These are phyloP conservation scores for Cutaneotrichosporon arboriforme DNA, from an alignment of 1,284 basidiomycete genomes.

Conservation along the genomic window DNA sequence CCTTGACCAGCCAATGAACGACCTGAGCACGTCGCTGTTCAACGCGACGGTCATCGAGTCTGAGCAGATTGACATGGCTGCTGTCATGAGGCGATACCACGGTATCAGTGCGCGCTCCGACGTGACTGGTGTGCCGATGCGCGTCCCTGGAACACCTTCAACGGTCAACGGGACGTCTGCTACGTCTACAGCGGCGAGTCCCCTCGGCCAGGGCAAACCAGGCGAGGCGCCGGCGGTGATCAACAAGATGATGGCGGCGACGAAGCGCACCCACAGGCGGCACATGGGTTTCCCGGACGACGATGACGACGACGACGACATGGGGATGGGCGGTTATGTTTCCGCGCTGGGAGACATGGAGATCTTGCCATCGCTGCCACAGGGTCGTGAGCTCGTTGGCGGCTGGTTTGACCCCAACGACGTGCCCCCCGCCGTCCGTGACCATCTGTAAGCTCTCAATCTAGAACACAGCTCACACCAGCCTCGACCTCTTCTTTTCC, in stretches of 20 bases:
- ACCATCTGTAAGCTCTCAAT: slow-evolving; percentile 26
- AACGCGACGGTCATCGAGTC: slow-evolving; percentile 1
- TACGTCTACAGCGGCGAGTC: background rate
- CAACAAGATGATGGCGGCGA: background rate
- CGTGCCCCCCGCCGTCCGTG: slow-evolving; percentile 29
- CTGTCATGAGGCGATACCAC: background rate
- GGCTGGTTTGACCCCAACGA: slow-evolving; percentile 39
- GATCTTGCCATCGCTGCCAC: slow-evolving; percentile 13
- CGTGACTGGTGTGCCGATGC: background rate
- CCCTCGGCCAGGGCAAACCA: background rate
- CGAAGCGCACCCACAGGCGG: background rate
- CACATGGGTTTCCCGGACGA: background rate
- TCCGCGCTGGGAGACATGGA: slow-evolving; percentile 4
- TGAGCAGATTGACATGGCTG: background rate
- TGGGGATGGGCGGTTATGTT: background rate
- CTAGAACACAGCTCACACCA: slow-evolving; percentile 11
- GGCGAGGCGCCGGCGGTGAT: background rate
- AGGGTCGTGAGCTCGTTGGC: slow-evolving; percentile 21
- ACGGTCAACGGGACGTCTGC: background rate
- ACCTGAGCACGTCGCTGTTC: slow-evolving; percentile 14
- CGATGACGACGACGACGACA: background rate
- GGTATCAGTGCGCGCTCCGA: background rate
- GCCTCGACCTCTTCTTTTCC: slow-evolving; percentile 26
- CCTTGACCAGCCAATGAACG: slow-evolving; percentile 16
- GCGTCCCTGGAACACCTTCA: background rate